These are phyloP conservation scores for Leavenworthia alabamica DNA, from an alignment of 345 rosid genomes.

Conservation along the genomic window DNA sequence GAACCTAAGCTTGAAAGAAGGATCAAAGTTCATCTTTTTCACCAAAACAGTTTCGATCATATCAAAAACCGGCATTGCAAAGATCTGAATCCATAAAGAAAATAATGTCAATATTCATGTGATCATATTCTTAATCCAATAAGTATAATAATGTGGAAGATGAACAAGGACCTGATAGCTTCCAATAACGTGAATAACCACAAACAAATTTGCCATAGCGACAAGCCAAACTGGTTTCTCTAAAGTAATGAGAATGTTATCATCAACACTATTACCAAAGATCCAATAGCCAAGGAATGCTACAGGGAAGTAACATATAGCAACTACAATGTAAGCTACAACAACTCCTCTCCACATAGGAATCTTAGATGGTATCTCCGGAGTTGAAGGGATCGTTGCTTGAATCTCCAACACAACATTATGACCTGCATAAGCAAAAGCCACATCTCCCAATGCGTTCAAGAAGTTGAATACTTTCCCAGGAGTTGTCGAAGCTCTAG, in stretches of 20 bases:
- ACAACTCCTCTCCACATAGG: constrained; percentile 92
- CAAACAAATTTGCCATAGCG: constrained; percentile 76
- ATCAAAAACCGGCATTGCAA: constrained; percentile 85
- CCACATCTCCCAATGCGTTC: constrained; percentile 64
- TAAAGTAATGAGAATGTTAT: constrained; percentile 64
- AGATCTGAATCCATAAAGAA: constrained; percentile 35
- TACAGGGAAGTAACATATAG: constrained; percentile 87
- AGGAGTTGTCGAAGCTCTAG: constrained; percentile 33
- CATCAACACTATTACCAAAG: constrained; percentile 58
- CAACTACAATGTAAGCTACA: constrained; percentile 68
- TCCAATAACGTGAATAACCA: constrained; percentile 76
- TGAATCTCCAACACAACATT: constrained; percentile 85
- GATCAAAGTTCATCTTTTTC: constrained; percentile 41
- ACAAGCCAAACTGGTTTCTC: constrained; percentile 70
- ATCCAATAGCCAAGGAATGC: constrained; percentile 54
- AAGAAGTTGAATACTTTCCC: constrained; percentile 53
- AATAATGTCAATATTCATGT: neutral
- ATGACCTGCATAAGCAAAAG: constrained; percentile 95
- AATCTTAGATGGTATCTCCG: constrained; percentile 66
- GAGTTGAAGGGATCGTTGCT: constrained; percentile 87
- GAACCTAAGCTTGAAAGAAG: constrained; percentile 52
- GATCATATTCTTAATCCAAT: neutral
- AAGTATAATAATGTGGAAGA: neutral
- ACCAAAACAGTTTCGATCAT: constrained; percentile 68
- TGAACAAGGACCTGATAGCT: constrained; percentile 76